Percentiles rank a stretch among this genome's conserved stretches.
Conservation (phyloP, 139 green algal genomes). For the Zygnema circumcarinatum region DNA sequence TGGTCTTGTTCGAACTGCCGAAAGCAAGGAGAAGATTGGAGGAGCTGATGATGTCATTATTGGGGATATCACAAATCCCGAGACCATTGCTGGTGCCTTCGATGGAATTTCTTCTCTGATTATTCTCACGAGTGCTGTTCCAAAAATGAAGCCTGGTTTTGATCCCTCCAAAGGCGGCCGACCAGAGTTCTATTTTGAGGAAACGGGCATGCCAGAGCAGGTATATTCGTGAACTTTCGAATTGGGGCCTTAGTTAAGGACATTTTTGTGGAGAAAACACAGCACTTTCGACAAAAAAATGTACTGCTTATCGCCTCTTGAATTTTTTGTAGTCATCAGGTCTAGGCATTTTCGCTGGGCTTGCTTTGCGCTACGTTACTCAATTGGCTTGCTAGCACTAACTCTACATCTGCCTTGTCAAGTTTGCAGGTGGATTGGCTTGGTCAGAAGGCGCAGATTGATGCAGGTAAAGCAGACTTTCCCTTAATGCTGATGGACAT, state of each 20-base stretch:
- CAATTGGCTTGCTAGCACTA: no score
- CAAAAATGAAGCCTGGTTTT: constrained; percentile 63
- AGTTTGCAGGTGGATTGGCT: constrained; percentile 65
- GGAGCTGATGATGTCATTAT: constrained; percentile 40
- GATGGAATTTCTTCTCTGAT: constrained; percentile 54
- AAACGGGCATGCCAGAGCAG: constrained; percentile 58
- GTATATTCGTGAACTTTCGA: no score
- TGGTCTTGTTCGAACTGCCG: constrained; percentile 41
- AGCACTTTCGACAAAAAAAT: no score
- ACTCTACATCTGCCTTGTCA: no score
- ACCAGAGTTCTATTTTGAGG: constrained; percentile 62
- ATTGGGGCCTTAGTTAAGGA: no score
- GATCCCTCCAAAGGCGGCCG: constrained; percentile 44
- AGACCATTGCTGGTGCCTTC: constrained; percentile 6
- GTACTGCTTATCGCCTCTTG: no score
- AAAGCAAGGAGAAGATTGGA: constrained; percentile 55
- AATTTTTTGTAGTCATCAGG: no score
- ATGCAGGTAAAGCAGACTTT: constrained; percentile 46
- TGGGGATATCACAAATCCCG: constrained; percentile 39
- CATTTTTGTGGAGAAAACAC: no score
- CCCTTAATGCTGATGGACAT: no score
- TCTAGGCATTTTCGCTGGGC: no score
- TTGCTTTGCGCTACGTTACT: no score
- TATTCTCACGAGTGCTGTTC: constrained; percentile 62
- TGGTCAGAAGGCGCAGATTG: constrained; percentile 68